Conservation (phyloP, 345 rosid genomes). For the Eutrema yunnanense region DNA sequence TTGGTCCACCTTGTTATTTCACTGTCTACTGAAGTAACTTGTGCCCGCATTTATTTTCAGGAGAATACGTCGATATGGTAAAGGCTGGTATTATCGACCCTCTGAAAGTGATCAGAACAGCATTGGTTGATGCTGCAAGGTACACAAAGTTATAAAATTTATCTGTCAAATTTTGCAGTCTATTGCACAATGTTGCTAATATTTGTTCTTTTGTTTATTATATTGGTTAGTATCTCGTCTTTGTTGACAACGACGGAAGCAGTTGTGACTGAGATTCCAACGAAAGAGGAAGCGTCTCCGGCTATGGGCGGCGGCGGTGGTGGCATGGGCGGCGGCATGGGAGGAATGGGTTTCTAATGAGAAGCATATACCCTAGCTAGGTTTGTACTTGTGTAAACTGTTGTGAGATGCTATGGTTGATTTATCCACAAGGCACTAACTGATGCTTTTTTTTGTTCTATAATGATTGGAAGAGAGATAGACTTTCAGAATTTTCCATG, state of each 20-base stretch:
- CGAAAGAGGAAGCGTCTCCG: slow-evolving; percentile 64
- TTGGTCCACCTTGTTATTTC: background rate
- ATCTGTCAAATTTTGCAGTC: background rate
- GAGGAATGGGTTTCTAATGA: slow-evolving; percentile 85
- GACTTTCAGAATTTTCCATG: background rate
- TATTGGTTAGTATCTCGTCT: slow-evolving; percentile 61
- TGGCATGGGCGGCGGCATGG: slow-evolving; percentile 73
- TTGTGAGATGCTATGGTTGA: background rate
- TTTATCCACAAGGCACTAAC: background rate
- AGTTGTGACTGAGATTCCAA: slow-evolving; percentile 72
- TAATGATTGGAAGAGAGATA: background rate
- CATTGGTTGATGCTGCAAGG: slow-evolving; percentile 96
- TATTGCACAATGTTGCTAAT: background rate
- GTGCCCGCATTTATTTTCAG: slow-evolving; percentile 30
- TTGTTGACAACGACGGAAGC: slow-evolving; percentile 97
- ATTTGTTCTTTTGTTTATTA: background rate
- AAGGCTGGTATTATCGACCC: slow-evolving; percentile 93
- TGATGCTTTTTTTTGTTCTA: background rate
- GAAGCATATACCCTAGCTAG: slow-evolving; percentile 6
- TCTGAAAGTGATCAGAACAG: slow-evolving; percentile 90
- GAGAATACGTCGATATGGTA: slow-evolving; percentile 93
- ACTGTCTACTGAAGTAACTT: background rate
- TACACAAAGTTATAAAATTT: background rate
- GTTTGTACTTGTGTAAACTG: background rate
- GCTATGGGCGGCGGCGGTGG: slow-evolving; percentile 56